These are phyloP conservation scores for Boletus reticulatus DNA, from an alignment of 768 basidiomycete genomes.

Conservation along the genomic window DNA sequence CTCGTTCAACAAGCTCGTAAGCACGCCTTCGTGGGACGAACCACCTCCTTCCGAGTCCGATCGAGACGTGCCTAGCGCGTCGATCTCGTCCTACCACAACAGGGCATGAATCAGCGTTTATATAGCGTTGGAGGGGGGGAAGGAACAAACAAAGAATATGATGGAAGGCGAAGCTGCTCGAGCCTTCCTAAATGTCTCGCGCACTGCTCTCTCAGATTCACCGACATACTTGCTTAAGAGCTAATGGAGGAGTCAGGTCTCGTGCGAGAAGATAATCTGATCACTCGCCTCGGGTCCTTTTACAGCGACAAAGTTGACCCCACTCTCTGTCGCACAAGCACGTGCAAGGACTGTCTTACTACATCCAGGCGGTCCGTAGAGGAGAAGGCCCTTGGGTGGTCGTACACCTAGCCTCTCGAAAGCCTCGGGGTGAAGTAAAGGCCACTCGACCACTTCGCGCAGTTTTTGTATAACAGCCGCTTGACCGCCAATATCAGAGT, in stretches of 20 bases:
- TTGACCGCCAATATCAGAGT: conserved; percentile 91
- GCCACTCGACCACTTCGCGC: conserved; percentile 94
- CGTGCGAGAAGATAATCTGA: background rate
- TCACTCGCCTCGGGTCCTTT: conserved; percentile 89
- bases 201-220: conserved; percentile 92
- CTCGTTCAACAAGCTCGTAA: conserved; percentile 92
- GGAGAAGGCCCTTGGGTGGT: conserved; percentile 84
- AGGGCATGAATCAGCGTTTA: background rate
- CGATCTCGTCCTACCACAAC: conserved; percentile 83
- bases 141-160: conserved; percentile 81
- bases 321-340: conserved; percentile 90
- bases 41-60: conserved; percentile 49
- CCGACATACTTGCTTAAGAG: conserved; percentile 96
- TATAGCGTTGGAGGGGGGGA: background rate
- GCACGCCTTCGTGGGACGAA: conserved; percentile 79
- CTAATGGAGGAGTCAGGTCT: conserved; percentile 38
- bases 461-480: conserved; percentile 77
- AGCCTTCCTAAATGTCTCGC: conserved; percentile 95
- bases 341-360: conserved; percentile 93
- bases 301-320: conserved; percentile 94
- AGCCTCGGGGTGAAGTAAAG: conserved; percentile 79
- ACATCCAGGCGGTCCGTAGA: conserved; percentile 97
- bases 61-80: conserved; percentile 85
- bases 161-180: conserved; percentile 93
- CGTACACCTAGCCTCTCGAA: conserved; percentile 85